Base-by-base conservation (phyloP, 257 asterid genomes). In the Fraxinus cuspidata region DNA sequence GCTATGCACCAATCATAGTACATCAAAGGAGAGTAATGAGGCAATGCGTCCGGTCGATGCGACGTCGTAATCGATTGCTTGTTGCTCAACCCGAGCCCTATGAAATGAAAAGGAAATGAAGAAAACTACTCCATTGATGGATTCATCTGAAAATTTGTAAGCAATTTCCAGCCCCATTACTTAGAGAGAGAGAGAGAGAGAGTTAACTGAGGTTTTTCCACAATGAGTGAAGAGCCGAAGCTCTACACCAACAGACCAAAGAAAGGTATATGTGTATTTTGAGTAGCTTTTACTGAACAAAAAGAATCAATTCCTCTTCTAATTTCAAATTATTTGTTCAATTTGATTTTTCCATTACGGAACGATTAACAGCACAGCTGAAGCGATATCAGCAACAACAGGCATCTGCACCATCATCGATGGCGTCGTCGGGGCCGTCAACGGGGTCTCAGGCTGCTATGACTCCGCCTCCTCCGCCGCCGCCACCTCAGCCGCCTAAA, bases 211-310 rank as follows among this genome's bases (percentile, higher is more conserved):
- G 56, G 53, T 38, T 42, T 27, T 37, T 63, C 56, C 67, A 79
- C 78, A 44, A 91, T 93, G 97, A 87, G 85, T 35, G 87, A 77
- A 34, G 85, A 83, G 21, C 94, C 93, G 18, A 91, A 90, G 84
- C 85, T 93, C 63, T 87, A 73, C 82, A 15, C 76, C 79, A 84
- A 85, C 81, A 93, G 87, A 79, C 97, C 97, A 58, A 93, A 84
- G 82, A 91, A 90, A 90, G 79, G 97, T 93, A 65, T 42, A 7
- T 23, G 0, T 25, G 0, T 15, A 7, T 35, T 53, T 72, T 11
- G 29, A 7, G 29, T 68, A 12, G 21, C 31, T 29, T 67, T 13
- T 25, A 64, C 73, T 75, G 74, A 42, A 63, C 1, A 18, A 10
- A 34, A 12, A 23, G n/a, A 66, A 69, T 74, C 63, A 67, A 11